Base-by-base conservation (phyloP, 768 basidiomycete species). In the Hypholoma sublateritium region DNA sequence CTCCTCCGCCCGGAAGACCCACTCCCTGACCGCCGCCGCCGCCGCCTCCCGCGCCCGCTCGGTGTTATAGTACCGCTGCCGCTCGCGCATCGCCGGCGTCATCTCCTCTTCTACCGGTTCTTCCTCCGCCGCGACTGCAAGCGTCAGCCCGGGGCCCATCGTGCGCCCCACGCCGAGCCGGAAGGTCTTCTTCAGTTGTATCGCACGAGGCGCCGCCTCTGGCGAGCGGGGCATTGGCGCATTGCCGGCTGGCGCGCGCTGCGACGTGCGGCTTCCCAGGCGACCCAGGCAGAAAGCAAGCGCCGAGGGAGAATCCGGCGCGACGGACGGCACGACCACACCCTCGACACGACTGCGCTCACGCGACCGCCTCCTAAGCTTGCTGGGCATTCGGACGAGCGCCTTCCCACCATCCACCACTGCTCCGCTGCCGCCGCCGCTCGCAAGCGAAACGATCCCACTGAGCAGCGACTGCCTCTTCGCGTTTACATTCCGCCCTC, bases 151-250 rank as follows among this genome's bases (percentile, higher is more conserved):
- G 9, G 63, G 66, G 5, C 66, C 61, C 35, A 67, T 36, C 22
- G 66, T 67, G 35, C 66, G 58, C 4, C 66, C 66, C 17, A 65
- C 63, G 16, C 63, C 62, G 55, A 62, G n/a, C 37, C 59, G 63
- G 59, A 67, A 65, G 48, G 60, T 67, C 51, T 57, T 57, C 60
- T 67, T 67, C 24, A 64, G 56, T 22, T 61, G 57, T 39, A 59
- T 22, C n/a, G 56, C 57, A 9, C 50, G 44, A 13, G 51, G 59
- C 39, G 44, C 28, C 32, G 32, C 37, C 35, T 43, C 49, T 1
- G 5, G 14, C 5, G 21, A 5, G 12, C 49, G 46, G 2, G 22
- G 7, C 14, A 2, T 9, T 22, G 13, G 11, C 6, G 22, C 25
- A 12, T 32, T 28, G 6, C 25, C 46, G n/a, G 25, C n/a, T 19